Conservation (phyloP, 228 moss, liverwort and hornwort species). For the Sphagnum magellanicum region DNA sequence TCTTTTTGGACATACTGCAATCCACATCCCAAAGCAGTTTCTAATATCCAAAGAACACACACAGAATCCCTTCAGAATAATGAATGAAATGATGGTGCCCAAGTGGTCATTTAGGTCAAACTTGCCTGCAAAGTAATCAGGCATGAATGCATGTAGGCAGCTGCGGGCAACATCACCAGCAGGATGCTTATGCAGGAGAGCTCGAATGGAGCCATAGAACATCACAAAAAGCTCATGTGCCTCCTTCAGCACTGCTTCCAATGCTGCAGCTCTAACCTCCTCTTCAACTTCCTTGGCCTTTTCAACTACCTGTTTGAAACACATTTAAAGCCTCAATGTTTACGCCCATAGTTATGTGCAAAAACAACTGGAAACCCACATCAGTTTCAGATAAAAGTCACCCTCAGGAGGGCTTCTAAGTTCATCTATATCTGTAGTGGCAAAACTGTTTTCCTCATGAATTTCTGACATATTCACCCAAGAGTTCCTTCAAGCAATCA, state of each 20-base stretch:
- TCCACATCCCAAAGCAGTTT: not conserved
- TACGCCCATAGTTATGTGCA: not conserved
- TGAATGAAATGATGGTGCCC: not conserved
- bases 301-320: constrained; percentile 50
- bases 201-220: constrained; percentile 74
- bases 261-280: constrained; percentile 41
- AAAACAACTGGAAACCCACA: not conserved
- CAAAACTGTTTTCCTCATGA: too few relatives aligned
- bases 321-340: not conserved
- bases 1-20: too few relatives aligned
- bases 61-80: not conserved
- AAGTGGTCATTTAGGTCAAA: too few relatives aligned
- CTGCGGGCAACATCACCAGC: constrained; percentile 71
- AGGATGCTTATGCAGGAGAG: constrained; percentile 54
- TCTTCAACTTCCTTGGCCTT: constrained; percentile 67
- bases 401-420: too few relatives aligned
- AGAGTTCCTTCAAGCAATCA: too few relatives aligned
- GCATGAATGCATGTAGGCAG: constrained; percentile 70
- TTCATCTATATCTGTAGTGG: too few relatives aligned
- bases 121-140: constrained; percentile 72
- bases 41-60: not conserved
- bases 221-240: constrained; percentile 59
- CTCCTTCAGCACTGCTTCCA: constrained; percentile 59
- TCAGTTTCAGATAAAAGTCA: too few relatives aligned
- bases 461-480: too few relatives aligned